Evolutionary conservation across 1,139 yeast species (phyloP), one percentile per base, ranked within the genome.

Genomic region (Hansenula sp.): DNA sequence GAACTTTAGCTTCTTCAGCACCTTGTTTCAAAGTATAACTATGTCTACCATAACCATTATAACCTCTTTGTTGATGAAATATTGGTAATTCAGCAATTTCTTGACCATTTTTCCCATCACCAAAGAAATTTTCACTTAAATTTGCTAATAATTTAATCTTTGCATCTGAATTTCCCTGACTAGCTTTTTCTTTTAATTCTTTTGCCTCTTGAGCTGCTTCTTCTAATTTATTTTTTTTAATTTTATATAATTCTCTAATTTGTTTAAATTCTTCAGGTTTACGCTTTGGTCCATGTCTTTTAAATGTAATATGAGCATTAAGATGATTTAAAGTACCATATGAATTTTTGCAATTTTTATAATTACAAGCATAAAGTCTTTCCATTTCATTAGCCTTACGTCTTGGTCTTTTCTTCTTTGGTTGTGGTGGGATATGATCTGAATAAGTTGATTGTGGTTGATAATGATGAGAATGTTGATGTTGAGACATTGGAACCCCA

Each of bases 321-420:
- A 85, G 67, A 61, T 85, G 94, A 61, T 85, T 85, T 41, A 85
- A 67, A 19, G 89, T 81, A 2, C 94, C 94, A 59, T 85, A 85
- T 41, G 84, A 79, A 63, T 85, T 85, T 36, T 74, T 67, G 57
- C 94, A 85, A 2, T 76, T 78, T 11, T 76, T 73, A 54, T 57
- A 79, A 41, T 75, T 74, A 60, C 94, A 85, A 44, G 62, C 66
- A 62, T 81, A 84, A 41, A 79, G 66, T 40, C 91, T 69, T 46
- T 79, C 77, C 49, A 84, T 81, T 59, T 84, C 89, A 54, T 80
- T 78, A 55, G 78, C 81, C 35, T 82, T 67, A 48, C 89, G 69
- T 51, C 91, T 70, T 46, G 38, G 38, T 18, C 81, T 81, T 33
- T 90, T 65, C 50, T 71, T 72, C 41, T 61, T 42, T 76, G 36